Percentiles rank a stretch among this genome's conserved stretches.
Conservation (phyloP, 1,284 basidiomycete genomes). For the Sanghuangporus baumii region DNA sequence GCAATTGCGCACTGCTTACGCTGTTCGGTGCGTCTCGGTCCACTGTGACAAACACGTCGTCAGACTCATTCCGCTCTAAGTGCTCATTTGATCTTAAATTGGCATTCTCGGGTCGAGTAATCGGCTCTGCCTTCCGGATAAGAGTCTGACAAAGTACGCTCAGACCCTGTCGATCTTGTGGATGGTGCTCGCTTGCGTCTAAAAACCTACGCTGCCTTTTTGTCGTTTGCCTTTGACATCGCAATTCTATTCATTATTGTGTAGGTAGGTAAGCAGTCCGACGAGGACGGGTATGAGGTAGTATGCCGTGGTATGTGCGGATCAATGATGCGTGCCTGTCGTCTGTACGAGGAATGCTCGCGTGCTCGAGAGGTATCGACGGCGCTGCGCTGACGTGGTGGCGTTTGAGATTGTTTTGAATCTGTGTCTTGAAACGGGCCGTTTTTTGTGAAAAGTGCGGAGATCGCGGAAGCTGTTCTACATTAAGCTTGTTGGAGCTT, state of each 20-base stretch:
- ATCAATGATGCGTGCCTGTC: neutral
- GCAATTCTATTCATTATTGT: neutral
- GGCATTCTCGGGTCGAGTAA: neutral
- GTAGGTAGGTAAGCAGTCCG: neutral
- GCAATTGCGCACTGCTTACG: neutral
- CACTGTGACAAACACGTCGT: neutral
- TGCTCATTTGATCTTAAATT: neutral
- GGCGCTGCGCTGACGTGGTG: neutral
- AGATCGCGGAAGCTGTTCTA: neutral
- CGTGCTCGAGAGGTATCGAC: neutral
- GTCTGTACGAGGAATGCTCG: neutral
- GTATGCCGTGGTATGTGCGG: neutral
- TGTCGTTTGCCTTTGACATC: neutral
- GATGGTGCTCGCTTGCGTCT: neutral
- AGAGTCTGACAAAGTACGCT: neutral
- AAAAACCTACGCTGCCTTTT: neutral
- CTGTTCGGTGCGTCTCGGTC: neutral
- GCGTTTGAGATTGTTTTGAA: slow-evolving; percentile 1
- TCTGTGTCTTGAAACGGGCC: neutral
- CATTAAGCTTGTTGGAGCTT: neutral
- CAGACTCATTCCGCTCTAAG: neutral
- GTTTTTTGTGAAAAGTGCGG: neutral
- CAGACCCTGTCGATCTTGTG: neutral
- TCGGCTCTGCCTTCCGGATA: neutral
- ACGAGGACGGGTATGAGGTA: neutral